These are phyloP conservation scores for Claviceps sp. DNA, from an alignment of 2,329 filamentous ascomycete genomes.

Conservation along the genomic window DNA sequence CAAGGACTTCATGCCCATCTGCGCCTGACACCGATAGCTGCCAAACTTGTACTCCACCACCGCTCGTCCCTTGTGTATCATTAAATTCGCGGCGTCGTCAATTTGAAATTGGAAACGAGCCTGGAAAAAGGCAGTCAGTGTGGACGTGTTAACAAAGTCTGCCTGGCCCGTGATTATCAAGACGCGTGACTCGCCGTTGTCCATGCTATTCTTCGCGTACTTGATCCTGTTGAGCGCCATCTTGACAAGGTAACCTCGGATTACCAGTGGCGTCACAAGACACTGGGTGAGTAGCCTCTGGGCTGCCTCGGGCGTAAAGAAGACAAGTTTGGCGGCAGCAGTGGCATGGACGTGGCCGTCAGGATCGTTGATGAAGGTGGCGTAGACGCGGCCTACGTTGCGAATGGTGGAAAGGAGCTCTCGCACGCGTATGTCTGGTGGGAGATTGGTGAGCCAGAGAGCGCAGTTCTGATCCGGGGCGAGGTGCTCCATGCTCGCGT, in stretches of 20 bases:
- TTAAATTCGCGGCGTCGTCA: constrained; percentile 26
- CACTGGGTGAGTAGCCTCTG: constrained; percentile 15
- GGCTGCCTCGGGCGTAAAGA: constrained; percentile 29
- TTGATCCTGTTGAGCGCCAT: constrained; percentile 37
- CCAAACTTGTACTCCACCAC: constrained; percentile 40
- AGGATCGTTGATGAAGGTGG: constrained; percentile 37
- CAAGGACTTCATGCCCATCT: constrained; percentile 30
- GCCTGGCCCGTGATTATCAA: constrained; percentile 34
- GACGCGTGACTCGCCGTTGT: constrained; percentile 29
- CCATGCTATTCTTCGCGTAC: constrained; percentile 17
- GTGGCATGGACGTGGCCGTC: constrained; percentile 21
- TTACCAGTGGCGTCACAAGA: constrained; percentile 18
- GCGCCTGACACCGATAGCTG: constrained; percentile 40
- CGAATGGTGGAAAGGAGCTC: constrained; percentile 32
- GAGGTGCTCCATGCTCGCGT: constrained; percentile 22
- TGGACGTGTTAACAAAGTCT: constrained; percentile 27
- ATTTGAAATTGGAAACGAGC: constrained; percentile 32
- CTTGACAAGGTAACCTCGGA: constrained; percentile 23
- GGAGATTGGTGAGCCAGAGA: constrained; percentile 39
- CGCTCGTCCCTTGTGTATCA: constrained; percentile 12
- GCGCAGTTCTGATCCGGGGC: constrained; percentile 30
- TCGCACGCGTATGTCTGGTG: constrained; percentile 25
- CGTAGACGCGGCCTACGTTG: constrained; percentile 36
- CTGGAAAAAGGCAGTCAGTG: constrained; percentile 28
- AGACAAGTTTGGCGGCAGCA: constrained; percentile 36